Evolutionary conservation across 2,329 filamentous ascomycete species (phyloP), one percentile per base, ranked within the genome.

Genomic region (Septoria petroselini): DNA sequence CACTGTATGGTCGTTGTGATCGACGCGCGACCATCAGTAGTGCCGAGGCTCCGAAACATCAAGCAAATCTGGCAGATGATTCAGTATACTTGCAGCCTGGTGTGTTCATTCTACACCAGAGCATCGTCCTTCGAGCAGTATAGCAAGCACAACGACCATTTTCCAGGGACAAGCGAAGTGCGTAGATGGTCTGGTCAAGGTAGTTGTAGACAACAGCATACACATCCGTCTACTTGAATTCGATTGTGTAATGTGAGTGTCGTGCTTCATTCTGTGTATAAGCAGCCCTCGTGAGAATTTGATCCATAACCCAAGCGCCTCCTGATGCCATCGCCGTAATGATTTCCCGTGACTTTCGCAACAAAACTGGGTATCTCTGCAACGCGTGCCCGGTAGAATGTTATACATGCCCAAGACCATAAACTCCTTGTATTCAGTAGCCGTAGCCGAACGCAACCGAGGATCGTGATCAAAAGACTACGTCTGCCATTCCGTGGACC

Each of bases 401-500:
- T n/a, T 33, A 15, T 33, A 33, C 40, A 44, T 23, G 5, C 41
- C 14, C 30, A 18, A 18, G 15, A 21, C 41, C 41, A 14, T n/a
- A 29, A 21, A 27, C 40, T 33, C 29, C 27, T 40, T 21, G 25
- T 29, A 14, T 45, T 21, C 23, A 30, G 39, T 42, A 35, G 18
- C 41, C 38, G 37, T 46, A 21, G 31, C 40, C 33, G 27, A 48
- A 27, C 30, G 19, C 40, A 31, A 35, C 48, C 43, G 43, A 46
- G 48, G 45, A 45, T 45, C 45, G 17, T 25, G 19, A 34, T 52
- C 38, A 60, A 27, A 60, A 48, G 18, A 60, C 53, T 23, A 60
- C 53, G 17, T 60, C 58, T 27, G 56, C 51, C 42, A 60, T 41
- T 11, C 55, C 55, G 33, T 60, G 55, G 2, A 53, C 35, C 35